These are phyloP conservation scores for Crataegus laevigata DNA, from an alignment of 306 rosid genomes.

Conservation along the genomic window DNA sequence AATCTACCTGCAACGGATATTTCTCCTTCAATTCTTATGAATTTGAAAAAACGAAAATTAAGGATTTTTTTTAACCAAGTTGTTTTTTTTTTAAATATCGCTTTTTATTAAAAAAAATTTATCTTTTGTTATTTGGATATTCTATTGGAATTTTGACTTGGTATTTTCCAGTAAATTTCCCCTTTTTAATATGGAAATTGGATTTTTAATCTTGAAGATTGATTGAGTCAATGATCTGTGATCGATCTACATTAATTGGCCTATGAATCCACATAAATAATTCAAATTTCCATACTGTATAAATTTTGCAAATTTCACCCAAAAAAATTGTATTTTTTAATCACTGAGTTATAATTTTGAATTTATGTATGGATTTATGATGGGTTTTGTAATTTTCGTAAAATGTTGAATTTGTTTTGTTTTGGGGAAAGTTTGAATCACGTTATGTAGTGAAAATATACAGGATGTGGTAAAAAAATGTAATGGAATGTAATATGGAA, in stretches of 20 bases:
- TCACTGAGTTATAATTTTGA: neutral
- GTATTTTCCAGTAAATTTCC: neutral
- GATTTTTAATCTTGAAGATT: neutral
- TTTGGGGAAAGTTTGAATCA: neutral
- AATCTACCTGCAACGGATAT: neutral
- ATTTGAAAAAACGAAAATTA: neutral
- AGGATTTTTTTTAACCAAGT: neutral
- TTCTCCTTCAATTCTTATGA: neutral
- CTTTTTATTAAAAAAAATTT: neutral
- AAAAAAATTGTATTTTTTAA: neutral
- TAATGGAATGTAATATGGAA: neutral
- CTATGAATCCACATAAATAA: neutral
- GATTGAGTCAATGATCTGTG: constrained; percentile 24
- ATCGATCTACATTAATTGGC: constrained; percentile 11
- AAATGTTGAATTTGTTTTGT: neutral
- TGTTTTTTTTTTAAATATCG: neutral
- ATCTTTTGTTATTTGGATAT: neutral
- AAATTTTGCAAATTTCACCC: neutral
- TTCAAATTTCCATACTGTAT: neutral
- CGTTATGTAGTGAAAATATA: neutral
- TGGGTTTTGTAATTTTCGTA: neutral
- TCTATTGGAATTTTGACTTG: neutral
- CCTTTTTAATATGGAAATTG: neutral
- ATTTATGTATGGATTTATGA: neutral
- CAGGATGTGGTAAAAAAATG: neutral